These are phyloP conservation scores for Boletus bicolor DNA, from an alignment of 768 basidiomycete genomes.

Conservation along the genomic window DNA sequence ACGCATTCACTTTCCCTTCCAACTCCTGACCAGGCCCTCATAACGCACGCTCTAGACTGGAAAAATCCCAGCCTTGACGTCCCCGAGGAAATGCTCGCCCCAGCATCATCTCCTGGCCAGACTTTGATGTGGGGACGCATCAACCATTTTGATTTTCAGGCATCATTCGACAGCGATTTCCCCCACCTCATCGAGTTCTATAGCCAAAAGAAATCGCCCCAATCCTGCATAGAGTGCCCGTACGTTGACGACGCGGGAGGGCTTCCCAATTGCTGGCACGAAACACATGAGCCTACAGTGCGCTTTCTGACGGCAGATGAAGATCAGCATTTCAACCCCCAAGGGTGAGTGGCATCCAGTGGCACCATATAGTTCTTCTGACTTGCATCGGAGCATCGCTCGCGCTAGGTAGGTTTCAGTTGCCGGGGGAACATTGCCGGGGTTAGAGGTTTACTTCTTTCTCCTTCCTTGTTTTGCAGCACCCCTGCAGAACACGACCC, in stretches of 20 bases:
- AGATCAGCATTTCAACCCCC: too few relatives aligned
- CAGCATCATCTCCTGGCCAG: background rate
- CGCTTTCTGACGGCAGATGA: background rate
- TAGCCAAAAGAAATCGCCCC: background rate
- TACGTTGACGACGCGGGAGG: background rate
- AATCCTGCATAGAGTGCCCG: background rate
- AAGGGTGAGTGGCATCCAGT: too few relatives aligned
- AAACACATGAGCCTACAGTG: background rate
- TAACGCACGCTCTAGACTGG: too few relatives aligned
- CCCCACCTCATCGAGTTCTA: background rate
- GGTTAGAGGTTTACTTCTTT: too few relatives aligned
- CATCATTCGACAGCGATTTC: background rate
- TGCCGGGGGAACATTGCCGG: too few relatives aligned
- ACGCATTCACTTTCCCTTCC: too few relatives aligned
- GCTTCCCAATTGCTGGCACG: background rate
- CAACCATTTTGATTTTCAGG: background rate
- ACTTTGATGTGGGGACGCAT: background rate
- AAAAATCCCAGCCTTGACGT: background rate
- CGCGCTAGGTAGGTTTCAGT: too few relatives aligned
- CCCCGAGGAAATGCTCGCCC: background rate
- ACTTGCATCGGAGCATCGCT: too few relatives aligned
- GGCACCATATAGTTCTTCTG: too few relatives aligned
- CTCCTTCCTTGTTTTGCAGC: too few relatives aligned
- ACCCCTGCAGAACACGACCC: too few relatives aligned
- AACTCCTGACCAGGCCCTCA: too few relatives aligned